phyloP scores from a whole-genome alignment of 257 asterid species.

The Perilla frutescens region DNA sequence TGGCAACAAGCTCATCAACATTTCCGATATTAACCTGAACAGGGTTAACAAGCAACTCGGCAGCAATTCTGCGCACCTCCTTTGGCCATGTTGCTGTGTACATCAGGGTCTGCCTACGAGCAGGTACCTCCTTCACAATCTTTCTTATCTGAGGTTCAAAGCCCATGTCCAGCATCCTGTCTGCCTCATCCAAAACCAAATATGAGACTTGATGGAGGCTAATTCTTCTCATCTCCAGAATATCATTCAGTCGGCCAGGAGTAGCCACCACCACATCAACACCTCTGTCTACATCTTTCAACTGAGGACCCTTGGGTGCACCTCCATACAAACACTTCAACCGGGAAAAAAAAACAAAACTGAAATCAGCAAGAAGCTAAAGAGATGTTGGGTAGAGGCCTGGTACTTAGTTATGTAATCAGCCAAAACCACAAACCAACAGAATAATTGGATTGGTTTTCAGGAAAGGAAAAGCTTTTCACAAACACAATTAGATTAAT shows the following conservation, averaged over 20 bases:
- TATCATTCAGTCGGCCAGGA: constrained; percentile 97
- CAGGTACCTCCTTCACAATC: constrained; percentile 90
- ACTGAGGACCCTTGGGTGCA: constrained; percentile 88
- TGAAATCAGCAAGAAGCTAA: constrained; percentile 35
- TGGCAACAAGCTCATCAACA: constrained; percentile 90
- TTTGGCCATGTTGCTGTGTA: constrained; percentile 99
- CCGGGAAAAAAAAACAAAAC: constrained; percentile 22
- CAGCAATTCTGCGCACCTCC: constrained; percentile 96
- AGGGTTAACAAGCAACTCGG: constrained; percentile 81
- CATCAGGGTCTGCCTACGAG: constrained; percentile 93
- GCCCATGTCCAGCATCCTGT: constrained; percentile 99
- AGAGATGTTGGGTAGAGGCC: background rate
- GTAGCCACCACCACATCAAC: constrained; percentile 96
- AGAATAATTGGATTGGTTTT: background rate
- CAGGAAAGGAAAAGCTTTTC: background rate
- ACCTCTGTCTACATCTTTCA: constrained; percentile 86
- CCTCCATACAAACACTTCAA: constrained; percentile 89
- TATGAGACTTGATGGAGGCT: constrained; percentile 90
- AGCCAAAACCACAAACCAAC: constrained; percentile 1
- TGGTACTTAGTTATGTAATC: background rate
- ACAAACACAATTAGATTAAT: background rate
- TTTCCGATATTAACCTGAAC: constrained; percentile 97
- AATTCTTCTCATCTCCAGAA: constrained; percentile 89
- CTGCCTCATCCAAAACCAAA: constrained; percentile 98
- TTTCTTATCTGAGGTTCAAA: constrained; percentile 99